Evolutionary conservation across 1,284 basidiomycete species (phyloP).

Genomic region (Rhodotorula sp.): DNA sequence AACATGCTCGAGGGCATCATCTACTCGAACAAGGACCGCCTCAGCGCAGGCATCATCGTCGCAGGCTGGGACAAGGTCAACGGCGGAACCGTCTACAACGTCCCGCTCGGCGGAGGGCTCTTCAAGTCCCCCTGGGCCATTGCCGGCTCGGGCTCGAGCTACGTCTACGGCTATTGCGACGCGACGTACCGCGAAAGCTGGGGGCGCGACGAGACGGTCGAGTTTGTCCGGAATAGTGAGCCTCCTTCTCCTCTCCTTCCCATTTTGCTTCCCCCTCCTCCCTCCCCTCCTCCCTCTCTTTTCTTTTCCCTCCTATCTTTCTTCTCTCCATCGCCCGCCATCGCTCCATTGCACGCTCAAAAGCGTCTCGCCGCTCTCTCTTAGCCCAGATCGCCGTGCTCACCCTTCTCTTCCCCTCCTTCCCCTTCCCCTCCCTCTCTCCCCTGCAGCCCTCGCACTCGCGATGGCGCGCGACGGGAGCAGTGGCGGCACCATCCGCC

Average conservation of each 20-base stretch:
- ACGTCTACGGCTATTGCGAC: conserved; percentile 99
- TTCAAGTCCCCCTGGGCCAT: conserved; percentile 97
- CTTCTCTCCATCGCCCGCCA: too few relatives aligned
- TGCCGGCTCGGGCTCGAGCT: conserved; percentile 95
- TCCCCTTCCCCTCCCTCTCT: too few relatives aligned
- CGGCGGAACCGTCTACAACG: conserved; percentile 96
- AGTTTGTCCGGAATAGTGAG: conserved; percentile 95
- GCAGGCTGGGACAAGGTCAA: conserved; percentile 94
- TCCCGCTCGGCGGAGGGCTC: conserved; percentile 87
- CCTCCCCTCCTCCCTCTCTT: not conserved
- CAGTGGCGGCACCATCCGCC: conserved; percentile 94
- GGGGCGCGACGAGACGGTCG: conserved; percentile 83
- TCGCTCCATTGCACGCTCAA: not conserved
- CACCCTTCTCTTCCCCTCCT: not conserved
- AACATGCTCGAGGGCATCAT: conserved; percentile 84
- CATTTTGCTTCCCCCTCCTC: not conserved
- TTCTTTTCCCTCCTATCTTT: not conserved
- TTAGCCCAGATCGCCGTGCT: too few relatives aligned
- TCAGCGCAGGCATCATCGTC: conserved; percentile 95
- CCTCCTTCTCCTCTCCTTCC: conserved; percentile 41
- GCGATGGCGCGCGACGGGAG: conserved; percentile 99
- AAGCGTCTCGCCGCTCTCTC: too few relatives aligned
- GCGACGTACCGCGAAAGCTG: conserved; percentile 96
- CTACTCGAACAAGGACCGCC: conserved; percentile 82
- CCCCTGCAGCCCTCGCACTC: conserved; percentile 72